phyloP scores from a whole-genome alignment of 352 stramenopile species.

The Globisporangium heterothallicum region DNA sequence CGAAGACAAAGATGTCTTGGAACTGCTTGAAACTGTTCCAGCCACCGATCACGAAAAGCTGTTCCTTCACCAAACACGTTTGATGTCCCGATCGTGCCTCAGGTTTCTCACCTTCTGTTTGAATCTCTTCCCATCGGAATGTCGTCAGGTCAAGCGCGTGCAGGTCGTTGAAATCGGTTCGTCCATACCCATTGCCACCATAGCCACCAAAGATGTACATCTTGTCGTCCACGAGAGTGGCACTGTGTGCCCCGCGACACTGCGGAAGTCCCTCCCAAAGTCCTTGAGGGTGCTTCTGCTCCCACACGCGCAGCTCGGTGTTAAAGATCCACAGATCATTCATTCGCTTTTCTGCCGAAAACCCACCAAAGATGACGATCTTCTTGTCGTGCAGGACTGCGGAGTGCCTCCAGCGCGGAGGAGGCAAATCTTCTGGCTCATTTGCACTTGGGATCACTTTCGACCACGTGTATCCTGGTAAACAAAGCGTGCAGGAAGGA shows the following conservation, averaged over 20 bases:
- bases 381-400: conserved; percentile 78
- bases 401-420: conserved; percentile 80
- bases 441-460: conserved; percentile 37
- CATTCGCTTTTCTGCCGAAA: conserved; percentile 89
- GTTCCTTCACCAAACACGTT: conserved; percentile 84
- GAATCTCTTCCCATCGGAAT: conserved; percentile 89
- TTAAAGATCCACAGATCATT: conserved; percentile 97
- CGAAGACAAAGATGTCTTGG: conserved; percentile 93
- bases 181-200: conserved; percentile 91
- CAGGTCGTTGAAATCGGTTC: conserved; percentile 95
- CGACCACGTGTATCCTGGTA: conserved; percentile 59
- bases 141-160: conserved; percentile 88
- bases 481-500: background rate
- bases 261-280: conserved; percentile 89
- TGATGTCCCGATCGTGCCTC: conserved; percentile 92
- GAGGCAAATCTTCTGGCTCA: conserved; percentile 53
- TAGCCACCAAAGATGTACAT: conserved; percentile 96
- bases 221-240: conserved; percentile 82
- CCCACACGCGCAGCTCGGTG: conserved; percentile 91
- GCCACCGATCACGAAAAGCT: conserved; percentile 93
- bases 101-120: conserved; percentile 85
- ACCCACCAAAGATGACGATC: conserved; percentile 94
- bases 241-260: conserved; percentile 89
- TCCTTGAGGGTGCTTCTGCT: conserved; percentile 81
- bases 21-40: conserved; percentile 97